phyloP scores from a whole-genome alignment of 2,329 filamentous ascomycete genomes.

The Dryadomyces quercivorus region DNA sequence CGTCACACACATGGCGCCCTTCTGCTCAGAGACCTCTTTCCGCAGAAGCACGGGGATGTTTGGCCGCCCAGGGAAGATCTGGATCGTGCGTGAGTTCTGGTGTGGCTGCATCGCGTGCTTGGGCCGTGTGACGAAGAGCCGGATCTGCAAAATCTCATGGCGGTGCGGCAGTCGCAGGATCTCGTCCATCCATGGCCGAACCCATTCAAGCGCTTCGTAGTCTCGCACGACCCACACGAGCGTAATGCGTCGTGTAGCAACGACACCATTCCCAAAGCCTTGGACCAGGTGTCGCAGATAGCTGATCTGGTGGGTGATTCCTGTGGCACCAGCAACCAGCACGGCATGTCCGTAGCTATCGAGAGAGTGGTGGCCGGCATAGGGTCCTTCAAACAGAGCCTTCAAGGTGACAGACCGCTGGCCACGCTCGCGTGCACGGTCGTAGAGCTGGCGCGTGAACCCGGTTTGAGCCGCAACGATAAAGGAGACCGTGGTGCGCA shows the following conservation, averaged over 20 bases:
- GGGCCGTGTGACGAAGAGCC: constrained; percentile 83
- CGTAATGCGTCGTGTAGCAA: constrained; percentile 69
- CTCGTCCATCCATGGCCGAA: constrained; percentile 69
- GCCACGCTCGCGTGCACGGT: constrained; percentile 47
- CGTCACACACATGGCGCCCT: constrained; percentile 80
- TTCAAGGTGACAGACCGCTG: constrained; percentile 45
- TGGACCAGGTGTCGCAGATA: constrained; percentile 69
- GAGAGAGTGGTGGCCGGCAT: constrained; percentile 70
- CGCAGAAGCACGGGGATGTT: constrained; percentile 69
- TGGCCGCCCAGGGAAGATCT: constrained; percentile 84
- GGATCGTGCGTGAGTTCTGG: constrained; percentile 61
- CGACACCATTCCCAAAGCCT: constrained; percentile 55
- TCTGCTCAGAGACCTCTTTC: constrained; percentile 68
- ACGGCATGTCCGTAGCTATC: constrained; percentile 87
- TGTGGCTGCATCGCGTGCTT: constrained; percentile 58
- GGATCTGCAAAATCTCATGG: constrained; percentile 70
- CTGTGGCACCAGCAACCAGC: constrained; percentile 83
- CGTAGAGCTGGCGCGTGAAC: constrained; percentile 72
- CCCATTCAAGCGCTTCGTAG: constrained; percentile 83
- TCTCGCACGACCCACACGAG: constrained; percentile 91
- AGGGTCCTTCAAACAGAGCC: constrained; percentile 81
- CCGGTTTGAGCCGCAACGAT: constrained; percentile 80
- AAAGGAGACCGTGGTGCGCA: constrained; percentile 55
- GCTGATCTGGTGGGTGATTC: constrained; percentile 89
- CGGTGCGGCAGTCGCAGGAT: constrained; percentile 69